A percentile compares a stretch with the other conserved stretches of the same genome.
These are phyloP conservation scores for Bassia scoparia DNA, from an alignment of 148 eudicot genomes.

Conservation along the genomic window DNA sequence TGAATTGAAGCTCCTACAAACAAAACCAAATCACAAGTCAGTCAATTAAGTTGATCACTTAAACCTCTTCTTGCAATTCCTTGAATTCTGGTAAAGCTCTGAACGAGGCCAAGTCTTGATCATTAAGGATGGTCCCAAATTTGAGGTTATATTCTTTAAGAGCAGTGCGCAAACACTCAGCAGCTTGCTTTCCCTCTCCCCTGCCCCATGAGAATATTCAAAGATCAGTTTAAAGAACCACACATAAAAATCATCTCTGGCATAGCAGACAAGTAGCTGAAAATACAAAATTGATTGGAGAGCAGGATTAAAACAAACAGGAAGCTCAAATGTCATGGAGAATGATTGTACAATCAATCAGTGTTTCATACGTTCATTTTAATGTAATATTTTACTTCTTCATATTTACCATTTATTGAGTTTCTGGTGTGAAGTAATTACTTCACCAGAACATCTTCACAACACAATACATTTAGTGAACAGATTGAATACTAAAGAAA, in stretches of 20 bases:
- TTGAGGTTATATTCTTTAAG: slow-evolving; percentile 85
- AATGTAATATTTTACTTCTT: neutral
- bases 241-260: neutral
- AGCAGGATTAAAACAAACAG: neutral
- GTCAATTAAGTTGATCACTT: slow-evolving; percentile 13
- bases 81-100: slow-evolving; percentile 93
- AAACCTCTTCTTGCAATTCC: slow-evolving; percentile 97
- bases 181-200: slow-evolving; percentile 94
- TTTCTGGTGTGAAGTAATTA: neutral
- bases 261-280: slow-evolving; percentile 1
- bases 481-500: too few relatives aligned
- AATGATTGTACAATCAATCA: neutral
- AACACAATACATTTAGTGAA: too few relatives aligned
- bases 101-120: slow-evolving; percentile 97
- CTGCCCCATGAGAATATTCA: slow-evolving; percentile 45
- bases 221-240: slow-evolving; percentile 13
- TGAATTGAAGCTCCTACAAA: slow-evolving; percentile 12
- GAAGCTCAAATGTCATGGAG: too few relatives aligned
- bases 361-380: neutral
- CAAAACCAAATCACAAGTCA: neutral
- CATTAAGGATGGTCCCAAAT: slow-evolving; percentile 92
- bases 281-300: neutral
- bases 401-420: neutral
- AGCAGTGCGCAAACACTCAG: slow-evolving; percentile 83
- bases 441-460: neutral